These are phyloP conservation scores for Capsicum baccatum DNA, from an alignment of 257 asterid genomes.

Conservation along the genomic window DNA sequence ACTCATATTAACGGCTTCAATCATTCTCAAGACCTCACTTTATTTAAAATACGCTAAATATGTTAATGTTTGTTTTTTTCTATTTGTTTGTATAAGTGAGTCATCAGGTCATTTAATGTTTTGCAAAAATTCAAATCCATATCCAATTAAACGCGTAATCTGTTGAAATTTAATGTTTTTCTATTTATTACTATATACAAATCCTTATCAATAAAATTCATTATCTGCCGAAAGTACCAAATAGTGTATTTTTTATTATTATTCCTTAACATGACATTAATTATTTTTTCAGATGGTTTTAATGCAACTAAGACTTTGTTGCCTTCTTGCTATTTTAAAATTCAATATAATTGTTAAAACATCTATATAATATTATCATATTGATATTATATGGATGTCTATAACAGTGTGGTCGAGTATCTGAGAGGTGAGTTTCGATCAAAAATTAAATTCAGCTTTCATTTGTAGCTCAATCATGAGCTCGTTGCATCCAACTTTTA, in stretches of 20 bases:
- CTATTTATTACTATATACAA: not conserved
- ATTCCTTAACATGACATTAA: not conserved
- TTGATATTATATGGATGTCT: too few relatives aligned
- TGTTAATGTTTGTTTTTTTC: not conserved
- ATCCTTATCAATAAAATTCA: not conserved
- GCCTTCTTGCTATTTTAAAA: too few relatives aligned
- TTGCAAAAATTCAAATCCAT: not conserved
- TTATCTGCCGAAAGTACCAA: conserved; percentile 1
- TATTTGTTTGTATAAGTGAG: not conserved
- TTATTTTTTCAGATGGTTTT: not conserved
- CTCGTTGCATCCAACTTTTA: too few relatives aligned
- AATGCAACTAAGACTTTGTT: not conserved
- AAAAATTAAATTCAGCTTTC: too few relatives aligned
- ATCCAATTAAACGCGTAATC: not conserved
- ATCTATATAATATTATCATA: too few relatives aligned
- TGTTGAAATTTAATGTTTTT: not conserved
- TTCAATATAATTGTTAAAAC: too few relatives aligned
- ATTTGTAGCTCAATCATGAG: too few relatives aligned
- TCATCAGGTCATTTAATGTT: not conserved
- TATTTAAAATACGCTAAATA: too few relatives aligned
- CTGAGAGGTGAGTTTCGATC: too few relatives aligned
- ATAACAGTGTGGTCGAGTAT: too few relatives aligned
- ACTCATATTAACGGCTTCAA: too few relatives aligned
- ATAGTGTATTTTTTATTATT: not conserved
- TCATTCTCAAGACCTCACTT: too few relatives aligned